Evolutionary conservation across 768 basidiomycete genomes (phyloP), one percentile per base, ranked within the genome.

Genomic region (Suillus lakei): DNA sequence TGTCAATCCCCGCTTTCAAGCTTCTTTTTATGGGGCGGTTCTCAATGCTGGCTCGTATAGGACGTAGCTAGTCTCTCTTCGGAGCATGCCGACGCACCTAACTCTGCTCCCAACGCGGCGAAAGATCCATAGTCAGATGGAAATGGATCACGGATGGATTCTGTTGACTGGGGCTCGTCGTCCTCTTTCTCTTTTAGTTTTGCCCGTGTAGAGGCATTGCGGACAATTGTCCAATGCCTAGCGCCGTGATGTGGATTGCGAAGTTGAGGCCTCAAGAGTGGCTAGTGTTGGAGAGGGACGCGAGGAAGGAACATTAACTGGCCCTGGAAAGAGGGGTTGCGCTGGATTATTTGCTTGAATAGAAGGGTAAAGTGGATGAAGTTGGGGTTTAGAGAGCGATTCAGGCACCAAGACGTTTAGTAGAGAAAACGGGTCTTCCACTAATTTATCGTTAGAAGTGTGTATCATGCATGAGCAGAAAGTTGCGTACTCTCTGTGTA

Each of bases 371-470:
- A 93, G 77, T 10, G 90, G 85, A 4, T 81, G 79, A 16, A 92
- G 77, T 41, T 79, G 81, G 4, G 90, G 91, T 30, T 84, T 81
- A n/a, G 82, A 75, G 6, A 71, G 81, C 0, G 82, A 80, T 12
- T 91, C 88, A 12, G 89, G 89, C 13, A 85, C 86, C 55, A 92
- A 81, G 41, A 80, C 79, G 21, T 86, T 88, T 2, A 93, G 82
- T 1, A 90, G 76, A 12, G 89, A 84, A 73, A 92, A 92, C 1
- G 91, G 91, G 66, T 92, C 90, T 73, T 93, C 91, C 84, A 92
- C 91, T 92, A 60, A n/a, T 50, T 9, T 62, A 61, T 46, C 59
- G 46, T 68, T 34, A 66, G 64, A 50, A 66, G 39, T 38, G 61
- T 43, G 43, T 46, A 44, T 15, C n/a, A 51, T 21, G 39, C n/a